Evolutionary conservation across 768 basidiomycete genomes (phyloP), one percentile per base, ranked within the genome.

Genomic region (Boletus barrowsii): DNA sequence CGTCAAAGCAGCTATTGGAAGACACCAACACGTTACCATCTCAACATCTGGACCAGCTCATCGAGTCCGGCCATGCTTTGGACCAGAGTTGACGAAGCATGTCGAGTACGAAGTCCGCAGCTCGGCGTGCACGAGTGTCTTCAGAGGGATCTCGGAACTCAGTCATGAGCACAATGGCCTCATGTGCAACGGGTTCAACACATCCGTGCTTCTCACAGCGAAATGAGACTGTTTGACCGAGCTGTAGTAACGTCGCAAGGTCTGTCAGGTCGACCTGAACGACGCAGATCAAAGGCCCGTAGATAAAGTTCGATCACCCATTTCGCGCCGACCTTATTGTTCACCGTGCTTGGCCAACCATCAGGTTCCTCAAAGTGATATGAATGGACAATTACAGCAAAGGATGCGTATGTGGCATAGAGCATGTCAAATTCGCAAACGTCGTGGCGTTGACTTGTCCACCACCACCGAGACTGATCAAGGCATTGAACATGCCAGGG

Each of bases 391-490:
- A 39, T 39, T 65, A 87, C 87, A 88, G 81, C 80, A 11, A 74
- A 73, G 54, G 79, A 69, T 7, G 83, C 79, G 54, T 83, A 84
- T 9, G 79, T 79, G 1, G 81, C 72, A 59, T 90, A 90, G 5
- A 88, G 68, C 82, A 75, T 60, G 87, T 89, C 3, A 85, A 79
- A 61, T 90, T 87, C 10, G 88, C 86, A n/a, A n/a, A n/a, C n/a
- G 32, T 10, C 10, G 75, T 76, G 4, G 80, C 58, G 60, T 89
- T 82, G 39, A 88, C 62, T 69, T 87, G 86, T 1, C 90, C 90
- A 42, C 87, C 89, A 41, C 79, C 88, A 4, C 90, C 90, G 46
- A 93, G 75, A 35, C 89, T 87, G 51, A 82, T 88, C 62, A 89
- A 72, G 7, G 87, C 82, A 62, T 90, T 37, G 36, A 37, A 37